Evolutionary conservation across 129 eudicot genomes (phyloP).

Genomic region (Centella asiatica): DNA sequence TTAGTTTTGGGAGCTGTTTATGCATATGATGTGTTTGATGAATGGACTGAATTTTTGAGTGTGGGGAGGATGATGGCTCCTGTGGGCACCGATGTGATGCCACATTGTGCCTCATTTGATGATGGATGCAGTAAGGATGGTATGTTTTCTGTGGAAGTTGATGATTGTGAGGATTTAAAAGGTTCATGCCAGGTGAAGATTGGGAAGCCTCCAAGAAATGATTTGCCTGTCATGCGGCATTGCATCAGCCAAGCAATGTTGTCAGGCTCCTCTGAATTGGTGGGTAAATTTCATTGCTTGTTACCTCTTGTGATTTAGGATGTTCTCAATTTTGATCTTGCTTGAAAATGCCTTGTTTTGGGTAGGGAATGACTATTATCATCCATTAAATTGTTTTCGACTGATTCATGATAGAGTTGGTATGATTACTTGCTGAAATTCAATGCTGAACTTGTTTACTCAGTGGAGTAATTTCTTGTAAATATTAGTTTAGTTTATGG

Average conservation of each 20-base stretch:
- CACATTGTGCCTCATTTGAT: conserved; percentile 41
- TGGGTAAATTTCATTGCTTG: conserved; percentile 16
- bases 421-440: background rate
- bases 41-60: conserved; percentile 22
- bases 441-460: background rate
- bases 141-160: conserved; percentile 31
- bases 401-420: background rate
- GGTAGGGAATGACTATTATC: background rate
- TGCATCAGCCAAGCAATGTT: conserved; percentile 59
- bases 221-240: conserved; percentile 46
- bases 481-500: too few species aligned
- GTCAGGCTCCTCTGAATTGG: conserved; percentile 44
- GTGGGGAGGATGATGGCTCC: conserved; percentile 43
- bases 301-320: background rate
- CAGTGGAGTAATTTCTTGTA: background rate
- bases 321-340: background rate
- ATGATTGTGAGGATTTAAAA: conserved; percentile 32
- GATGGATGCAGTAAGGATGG: conserved; percentile 36
- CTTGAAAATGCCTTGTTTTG: background rate
- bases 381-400: background rate
- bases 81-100: conserved; percentile 42
- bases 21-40: conserved; percentile 20
- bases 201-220: conserved; percentile 53
- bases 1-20: conserved; percentile 2
- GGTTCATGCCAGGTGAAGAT: conserved; percentile 33